Evolutionary conservation across 768 basidiomycete genomes (phyloP).

Genomic region (Harrya chromipes): DNA sequence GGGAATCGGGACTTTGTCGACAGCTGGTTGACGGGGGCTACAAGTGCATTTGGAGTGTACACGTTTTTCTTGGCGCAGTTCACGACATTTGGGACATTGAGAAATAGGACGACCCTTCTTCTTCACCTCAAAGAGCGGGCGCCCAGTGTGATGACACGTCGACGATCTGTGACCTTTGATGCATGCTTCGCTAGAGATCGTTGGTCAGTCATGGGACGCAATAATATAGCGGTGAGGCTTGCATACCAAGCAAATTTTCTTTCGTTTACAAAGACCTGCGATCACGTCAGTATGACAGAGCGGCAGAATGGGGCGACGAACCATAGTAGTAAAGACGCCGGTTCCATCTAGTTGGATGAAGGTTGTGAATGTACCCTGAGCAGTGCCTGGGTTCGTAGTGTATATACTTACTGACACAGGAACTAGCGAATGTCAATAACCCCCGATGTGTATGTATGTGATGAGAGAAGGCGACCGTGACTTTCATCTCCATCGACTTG

Average conservation of each 20-base stretch:
- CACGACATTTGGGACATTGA: constrained; percentile 83
- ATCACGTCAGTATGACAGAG: background rate
- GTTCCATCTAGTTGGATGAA: constrained; percentile 13
- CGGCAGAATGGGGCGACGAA: constrained; percentile 4
- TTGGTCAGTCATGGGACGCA: constrained; percentile 11
- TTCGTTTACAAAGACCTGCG: constrained; percentile 69
- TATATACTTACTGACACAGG: background rate
- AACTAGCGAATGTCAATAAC: background rate
- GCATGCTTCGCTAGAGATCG: constrained; percentile 69
- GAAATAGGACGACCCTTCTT: constrained; percentile 91
- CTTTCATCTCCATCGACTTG: too few species aligned
- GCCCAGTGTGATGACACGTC: constrained; percentile 78
- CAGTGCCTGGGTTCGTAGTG: background rate
- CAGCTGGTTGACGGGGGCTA: constrained; percentile 35
- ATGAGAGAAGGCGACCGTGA: too few species aligned
- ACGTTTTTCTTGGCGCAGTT: constrained; percentile 74
- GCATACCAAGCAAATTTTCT: constrained; percentile 72
- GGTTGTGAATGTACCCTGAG: background rate
- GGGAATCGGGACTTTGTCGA: constrained; percentile 32
- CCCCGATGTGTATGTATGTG: too few species aligned
- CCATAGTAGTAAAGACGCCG: constrained; percentile 16
- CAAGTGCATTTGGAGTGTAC: constrained; percentile 85
- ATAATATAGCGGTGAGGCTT: background rate
- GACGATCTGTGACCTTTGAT: constrained; percentile 95
- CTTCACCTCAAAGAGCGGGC: constrained; percentile 91